These are phyloP conservation scores for Polymyxa betae DNA, from an alignment of 208 protist species.

Conservation along the genomic window DNA sequence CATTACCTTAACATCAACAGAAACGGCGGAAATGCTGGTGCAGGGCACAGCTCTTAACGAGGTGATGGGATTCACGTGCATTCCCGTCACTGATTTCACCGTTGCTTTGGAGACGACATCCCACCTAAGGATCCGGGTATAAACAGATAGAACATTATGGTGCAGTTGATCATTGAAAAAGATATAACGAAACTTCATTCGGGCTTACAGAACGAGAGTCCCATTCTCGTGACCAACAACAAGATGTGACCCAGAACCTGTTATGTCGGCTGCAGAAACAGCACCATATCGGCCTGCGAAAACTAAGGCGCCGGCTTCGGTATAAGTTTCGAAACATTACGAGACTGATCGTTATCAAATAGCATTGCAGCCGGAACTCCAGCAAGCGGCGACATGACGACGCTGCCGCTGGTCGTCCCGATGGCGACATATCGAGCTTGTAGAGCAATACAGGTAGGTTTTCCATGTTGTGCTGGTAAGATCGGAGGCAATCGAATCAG, in stretches of 20 bases:
- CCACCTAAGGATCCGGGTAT: background rate
- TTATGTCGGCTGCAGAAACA: background rate
- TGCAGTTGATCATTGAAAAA: too few relatives aligned
- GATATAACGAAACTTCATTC: background rate
- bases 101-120: background rate
- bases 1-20: background rate
- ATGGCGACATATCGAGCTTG: background rate
- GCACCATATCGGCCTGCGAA: background rate
- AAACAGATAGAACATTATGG: background rate
- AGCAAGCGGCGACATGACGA: background rate
- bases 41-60: background rate
- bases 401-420: constrained; percentile 3
- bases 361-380: background rate
- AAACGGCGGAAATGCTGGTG: background rate
- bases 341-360: background rate
- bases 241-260: background rate
- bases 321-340: background rate
- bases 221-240: background rate
- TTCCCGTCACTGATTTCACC: background rate
- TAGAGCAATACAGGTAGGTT: background rate
- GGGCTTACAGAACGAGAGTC: background rate
- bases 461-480: background rate
- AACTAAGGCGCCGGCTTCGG: background rate
- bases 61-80: background rate
- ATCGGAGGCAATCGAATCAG: background rate